phyloP scores from a whole-genome alignment of 306 rosid genomes.

The Luffa aegyptiaca region DNA sequence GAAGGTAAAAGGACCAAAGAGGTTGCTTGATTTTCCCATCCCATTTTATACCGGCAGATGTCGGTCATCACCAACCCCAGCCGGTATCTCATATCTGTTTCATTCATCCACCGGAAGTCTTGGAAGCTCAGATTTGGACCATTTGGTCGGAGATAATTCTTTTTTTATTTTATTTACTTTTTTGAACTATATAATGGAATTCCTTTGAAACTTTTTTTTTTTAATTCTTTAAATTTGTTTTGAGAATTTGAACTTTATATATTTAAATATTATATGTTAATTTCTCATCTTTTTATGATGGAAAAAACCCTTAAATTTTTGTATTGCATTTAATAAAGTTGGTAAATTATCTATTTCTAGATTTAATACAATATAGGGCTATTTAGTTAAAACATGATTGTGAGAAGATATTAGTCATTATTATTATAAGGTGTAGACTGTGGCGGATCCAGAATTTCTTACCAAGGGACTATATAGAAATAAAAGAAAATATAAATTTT shows the following conservation, averaged over 20 bases:
- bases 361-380: too few species aligned
- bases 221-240: background rate
- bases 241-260: background rate
- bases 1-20: background rate
- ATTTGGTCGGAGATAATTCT: background rate
- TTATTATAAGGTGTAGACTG: background rate
- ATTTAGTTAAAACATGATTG: background rate
- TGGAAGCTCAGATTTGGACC: background rate
- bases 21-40: background rate
- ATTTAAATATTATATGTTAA: too few species aligned
- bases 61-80: constrained; percentile 5
- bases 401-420: too few species aligned
- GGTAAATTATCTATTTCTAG: background rate
- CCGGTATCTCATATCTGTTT: background rate
- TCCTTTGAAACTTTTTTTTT: background rate
- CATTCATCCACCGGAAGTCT: background rate
- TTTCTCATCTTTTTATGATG: too few species aligned
- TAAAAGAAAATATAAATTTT: too few species aligned
- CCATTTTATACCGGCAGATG: background rate
- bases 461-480: too few species aligned
- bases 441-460: too few species aligned
- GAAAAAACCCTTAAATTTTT: too few species aligned
- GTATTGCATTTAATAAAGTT: background rate
- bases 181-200: background rate
- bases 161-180: background rate